These are phyloP conservation scores for Hypoxylon lienhwacheense DNA, from an alignment of 495 filamentous ascomycete species.

Conservation along the genomic window DNA sequence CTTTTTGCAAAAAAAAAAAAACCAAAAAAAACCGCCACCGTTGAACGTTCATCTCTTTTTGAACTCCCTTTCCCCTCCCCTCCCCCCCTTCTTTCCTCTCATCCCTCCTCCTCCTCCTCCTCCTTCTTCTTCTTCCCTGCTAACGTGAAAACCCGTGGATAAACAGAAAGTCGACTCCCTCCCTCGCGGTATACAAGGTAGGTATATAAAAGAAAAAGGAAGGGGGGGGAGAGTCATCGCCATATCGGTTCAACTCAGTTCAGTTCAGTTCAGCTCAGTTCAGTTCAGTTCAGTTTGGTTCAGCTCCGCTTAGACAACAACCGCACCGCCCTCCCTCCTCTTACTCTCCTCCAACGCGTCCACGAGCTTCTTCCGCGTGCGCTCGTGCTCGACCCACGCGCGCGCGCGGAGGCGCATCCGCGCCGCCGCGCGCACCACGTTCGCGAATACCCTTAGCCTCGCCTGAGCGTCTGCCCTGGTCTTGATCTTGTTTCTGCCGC, in stretches of 20 bases:
- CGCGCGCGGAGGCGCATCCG: constrained; percentile 46
- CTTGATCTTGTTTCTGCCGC: constrained; percentile 19
- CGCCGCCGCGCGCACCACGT: constrained; percentile 45
- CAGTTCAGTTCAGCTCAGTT: background rate
- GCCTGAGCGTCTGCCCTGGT: constrained; percentile 21
- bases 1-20: no score
- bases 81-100: background rate
- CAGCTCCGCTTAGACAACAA: no score
- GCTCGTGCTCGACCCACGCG: constrained; percentile 46
- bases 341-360: constrained; percentile 45
- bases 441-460: constrained; percentile 39
- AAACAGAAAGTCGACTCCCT: background rate
- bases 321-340: constrained; percentile 36
- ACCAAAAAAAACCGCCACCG: no score
- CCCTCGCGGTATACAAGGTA: no score
- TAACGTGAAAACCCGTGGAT: background rate
- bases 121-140: background rate
- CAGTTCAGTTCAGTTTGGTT: constrained; percentile 26
- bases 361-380: constrained; percentile 41
- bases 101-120: background rate
- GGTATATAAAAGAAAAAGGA: no score
- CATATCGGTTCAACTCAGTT: no score
- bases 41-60: no score
- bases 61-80: no score
- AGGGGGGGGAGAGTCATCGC: no score